phyloP scores from a whole-genome alignment of 2,329 filamentous ascomycete genomes.

The Aspergillus sp. region DNA sequence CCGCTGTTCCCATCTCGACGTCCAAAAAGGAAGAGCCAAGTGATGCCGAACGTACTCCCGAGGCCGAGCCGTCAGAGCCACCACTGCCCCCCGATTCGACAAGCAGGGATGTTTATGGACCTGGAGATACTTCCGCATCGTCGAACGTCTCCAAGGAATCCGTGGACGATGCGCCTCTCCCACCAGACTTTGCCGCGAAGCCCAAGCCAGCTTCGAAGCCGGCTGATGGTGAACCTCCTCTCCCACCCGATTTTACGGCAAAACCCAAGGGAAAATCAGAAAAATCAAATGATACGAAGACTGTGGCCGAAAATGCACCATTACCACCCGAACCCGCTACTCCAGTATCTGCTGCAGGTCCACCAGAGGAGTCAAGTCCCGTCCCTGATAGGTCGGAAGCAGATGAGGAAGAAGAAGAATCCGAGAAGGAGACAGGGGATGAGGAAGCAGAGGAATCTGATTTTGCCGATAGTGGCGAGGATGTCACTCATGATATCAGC shows the following conservation, averaged over 20 bases:
- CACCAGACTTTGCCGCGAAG: conserved; percentile 22
- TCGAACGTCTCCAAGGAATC: conserved; percentile 36
- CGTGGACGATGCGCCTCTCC: conserved; percentile 33
- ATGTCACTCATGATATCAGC: conserved; percentile 35
- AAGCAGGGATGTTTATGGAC: conserved; percentile 39
- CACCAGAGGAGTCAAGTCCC: conserved; percentile 10
- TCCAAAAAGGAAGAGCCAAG: conserved; percentile 28
- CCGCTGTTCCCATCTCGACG: conserved; percentile 17
- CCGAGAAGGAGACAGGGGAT: conserved; percentile 7
- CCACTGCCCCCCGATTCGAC: conserved; percentile 42
- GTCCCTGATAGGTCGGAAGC: conserved; percentile 33
- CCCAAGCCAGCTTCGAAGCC: conserved; percentile 9
- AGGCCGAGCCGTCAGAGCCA: conserved; percentile 28
- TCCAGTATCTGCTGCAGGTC: conserved; percentile 5
- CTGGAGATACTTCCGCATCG: conserved; percentile 43
- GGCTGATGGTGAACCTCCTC: conserved; percentile 13
- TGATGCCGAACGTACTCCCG: conserved; percentile 21
- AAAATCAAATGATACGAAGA: not conserved
- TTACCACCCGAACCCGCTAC: conserved; percentile 20
- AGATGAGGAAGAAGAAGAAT: conserved; percentile 30
- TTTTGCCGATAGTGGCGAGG: conserved; percentile 40
- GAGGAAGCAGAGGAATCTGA: conserved; percentile 28
- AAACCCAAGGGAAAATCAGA: conserved; percentile 6
- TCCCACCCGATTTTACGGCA: conserved; percentile 18
- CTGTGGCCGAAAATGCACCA: conserved; percentile 11